These are phyloP conservation scores for Naganishia kalamii DNA, from an alignment of 768 basidiomycete genomes.

Conservation along the genomic window DNA sequence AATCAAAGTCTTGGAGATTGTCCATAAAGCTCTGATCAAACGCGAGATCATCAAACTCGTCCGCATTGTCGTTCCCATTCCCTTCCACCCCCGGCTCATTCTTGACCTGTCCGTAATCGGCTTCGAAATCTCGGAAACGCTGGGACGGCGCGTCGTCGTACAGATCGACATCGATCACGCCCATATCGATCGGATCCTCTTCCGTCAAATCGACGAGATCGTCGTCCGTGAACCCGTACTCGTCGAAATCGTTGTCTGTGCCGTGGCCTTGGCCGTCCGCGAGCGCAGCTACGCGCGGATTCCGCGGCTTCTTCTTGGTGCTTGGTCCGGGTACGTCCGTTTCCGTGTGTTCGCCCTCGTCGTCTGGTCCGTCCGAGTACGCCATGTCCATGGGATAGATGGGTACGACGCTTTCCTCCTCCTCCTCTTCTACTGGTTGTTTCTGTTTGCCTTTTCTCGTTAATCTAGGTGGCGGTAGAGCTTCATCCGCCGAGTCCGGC, in stretches of 20 bases:
- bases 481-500: slow-evolving; percentile 8
- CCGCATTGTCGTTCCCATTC: not conserved
- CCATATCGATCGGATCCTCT: slow-evolving; percentile 7
- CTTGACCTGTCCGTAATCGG: slow-evolving; percentile 12
- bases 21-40: slow-evolving; percentile 15
- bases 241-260: not conserved
- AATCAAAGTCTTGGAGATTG: not conserved
- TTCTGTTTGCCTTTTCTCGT: slow-evolving; percentile 12
- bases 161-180: slow-evolving; percentile 1
- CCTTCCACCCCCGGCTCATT: not conserved
- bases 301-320: not conserved
- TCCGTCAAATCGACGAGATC: slow-evolving; percentile 8
- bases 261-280: not conserved
- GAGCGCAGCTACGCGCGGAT: not conserved
- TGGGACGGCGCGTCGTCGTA: slow-evolving; percentile 11
- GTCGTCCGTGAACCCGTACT: slow-evolving; percentile 8
- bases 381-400: not conserved
- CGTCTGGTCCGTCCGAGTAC: slow-evolving; percentile 7
- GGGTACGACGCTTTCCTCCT: not conserved
- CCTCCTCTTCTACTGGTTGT: not conserved
- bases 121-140: slow-evolving; percentile 6
- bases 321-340: not conserved
- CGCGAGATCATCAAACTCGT: slow-evolving; percentile 13
- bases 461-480: not conserved
- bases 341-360: slow-evolving; percentile 8